Evolutionary conservation across 371 early-diverging fungal species (phyloP).

Genomic region (Mortierella sp.): DNA sequence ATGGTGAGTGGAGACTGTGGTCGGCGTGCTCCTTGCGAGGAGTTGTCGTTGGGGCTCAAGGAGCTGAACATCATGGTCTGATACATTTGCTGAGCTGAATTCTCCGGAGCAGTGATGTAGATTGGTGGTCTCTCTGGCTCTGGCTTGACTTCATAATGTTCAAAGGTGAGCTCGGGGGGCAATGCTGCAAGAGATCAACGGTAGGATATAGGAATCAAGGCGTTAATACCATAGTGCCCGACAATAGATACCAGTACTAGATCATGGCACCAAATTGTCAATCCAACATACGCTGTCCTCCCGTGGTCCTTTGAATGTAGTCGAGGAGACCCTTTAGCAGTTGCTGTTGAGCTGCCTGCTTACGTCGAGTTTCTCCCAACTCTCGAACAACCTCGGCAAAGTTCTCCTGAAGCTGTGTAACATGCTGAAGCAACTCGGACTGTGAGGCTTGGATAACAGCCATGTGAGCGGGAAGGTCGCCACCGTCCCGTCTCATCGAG

Average conservation of each 20-base stretch:
- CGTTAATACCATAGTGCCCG: background rate
- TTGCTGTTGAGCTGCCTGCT: constrained; percentile 67
- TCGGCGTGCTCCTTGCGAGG: constrained; percentile 24
- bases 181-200: constrained; percentile 28
- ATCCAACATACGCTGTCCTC: constrained; percentile 53
- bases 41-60: constrained; percentile 30
- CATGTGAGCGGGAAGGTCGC: constrained; percentile 77
- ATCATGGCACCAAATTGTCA: background rate
- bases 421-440: constrained; percentile 77
- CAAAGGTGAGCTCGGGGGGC: constrained; percentile 57
- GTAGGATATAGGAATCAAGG: background rate
- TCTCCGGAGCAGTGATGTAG: constrained; percentile 67
- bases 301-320: constrained; percentile 62
- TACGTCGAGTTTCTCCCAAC: constrained; percentile 73
- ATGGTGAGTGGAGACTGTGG: constrained; percentile 49
- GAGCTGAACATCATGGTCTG: constrained; percentile 48
- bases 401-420: constrained; percentile 76
- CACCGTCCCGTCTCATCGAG: constrained; percentile 71
- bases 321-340: constrained; percentile 66
- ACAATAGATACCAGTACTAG: background rate
- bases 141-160: constrained; percentile 56
- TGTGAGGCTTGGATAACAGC: constrained; percentile 80
- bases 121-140: constrained; percentile 66
- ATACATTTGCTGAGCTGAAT: constrained; percentile 43
- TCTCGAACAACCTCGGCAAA: constrained; percentile 75